A percentile compares a stretch with the other conserved stretches of the same genome.
Conservation (phyloP, 1,284 basidiomycete genomes). For the Apiotrichum akiyoshidainum region DNA sequence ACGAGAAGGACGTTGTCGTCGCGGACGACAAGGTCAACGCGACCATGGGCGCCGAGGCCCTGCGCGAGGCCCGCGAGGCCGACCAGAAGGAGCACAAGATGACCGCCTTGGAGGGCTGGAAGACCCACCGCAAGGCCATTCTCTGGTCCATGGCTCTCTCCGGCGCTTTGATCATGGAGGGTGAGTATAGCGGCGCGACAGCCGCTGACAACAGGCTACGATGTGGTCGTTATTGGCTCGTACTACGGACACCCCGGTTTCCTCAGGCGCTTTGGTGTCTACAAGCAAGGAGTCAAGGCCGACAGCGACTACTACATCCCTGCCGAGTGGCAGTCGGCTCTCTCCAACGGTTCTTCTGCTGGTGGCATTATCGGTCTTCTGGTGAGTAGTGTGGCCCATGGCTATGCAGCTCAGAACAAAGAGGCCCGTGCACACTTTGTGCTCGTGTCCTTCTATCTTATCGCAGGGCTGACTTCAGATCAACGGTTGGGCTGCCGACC, state of each 20-base stretch:
- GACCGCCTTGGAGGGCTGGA: slow-evolving; percentile 48
- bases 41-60: slow-evolving; percentile 33
- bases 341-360: slow-evolving; percentile 20
- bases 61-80: slow-evolving; percentile 48
- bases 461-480: slow-evolving; percentile 4
- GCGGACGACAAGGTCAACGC: slow-evolving; percentile 16
- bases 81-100: slow-evolving; percentile 49
- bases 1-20: background rate
- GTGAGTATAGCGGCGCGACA: too few relatives aligned
- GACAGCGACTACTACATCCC: slow-evolving; percentile 11
- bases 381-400: background rate
- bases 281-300: slow-evolving; percentile 24
- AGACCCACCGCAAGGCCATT: slow-evolving; percentile 51
- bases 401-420: background rate
- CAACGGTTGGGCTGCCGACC: slow-evolving; percentile 25
- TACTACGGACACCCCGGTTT: slow-evolving; percentile 51
- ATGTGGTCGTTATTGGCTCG: slow-evolving; percentile 45
- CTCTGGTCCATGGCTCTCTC: slow-evolving; percentile 51
- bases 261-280: slow-evolving; percentile 30
- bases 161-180: slow-evolving; percentile 26
- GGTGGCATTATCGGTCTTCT: slow-evolving; percentile 18
- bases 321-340: slow-evolving; percentile 25
- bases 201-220: slow-evolving; percentile 24
- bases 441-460: too few relatives aligned
- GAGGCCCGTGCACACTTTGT: too few relatives aligned